These are phyloP conservation scores for Litsea cubeba DNA, from an alignment of 164 flowering plant genomes.

Conservation along the genomic window DNA sequence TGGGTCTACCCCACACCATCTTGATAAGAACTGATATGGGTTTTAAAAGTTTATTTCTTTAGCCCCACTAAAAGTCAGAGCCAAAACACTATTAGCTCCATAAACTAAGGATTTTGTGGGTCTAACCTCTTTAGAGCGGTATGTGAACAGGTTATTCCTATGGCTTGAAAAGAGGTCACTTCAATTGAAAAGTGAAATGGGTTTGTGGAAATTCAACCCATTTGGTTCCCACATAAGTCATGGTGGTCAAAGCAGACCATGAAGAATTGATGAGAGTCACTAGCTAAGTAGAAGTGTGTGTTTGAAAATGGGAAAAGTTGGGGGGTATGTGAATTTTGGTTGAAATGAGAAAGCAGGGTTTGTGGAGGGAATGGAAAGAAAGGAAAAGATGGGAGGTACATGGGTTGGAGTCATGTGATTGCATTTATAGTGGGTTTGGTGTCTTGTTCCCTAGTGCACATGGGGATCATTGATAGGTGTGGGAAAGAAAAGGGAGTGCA, in stretches of 20 bases:
- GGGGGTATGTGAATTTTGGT: background rate
- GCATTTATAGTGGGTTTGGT: conserved; percentile 31
- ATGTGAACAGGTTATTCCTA: background rate
- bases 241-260: background rate
- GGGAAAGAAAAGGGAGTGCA: conserved; percentile 19
- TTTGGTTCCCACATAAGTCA: background rate
- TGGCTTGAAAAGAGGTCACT: background rate
- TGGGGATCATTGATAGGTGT: conserved; percentile 26
- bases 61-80: background rate
- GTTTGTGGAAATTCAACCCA: background rate
- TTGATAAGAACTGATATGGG: background rate
- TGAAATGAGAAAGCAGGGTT: background rate
- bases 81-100: background rate
- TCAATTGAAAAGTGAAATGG: background rate
- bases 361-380: background rate
- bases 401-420: conserved; percentile 25
- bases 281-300: background rate
- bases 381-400: background rate
- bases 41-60: background rate
- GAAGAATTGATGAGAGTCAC: background rate
- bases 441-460: conserved; percentile 32
- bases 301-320: background rate
- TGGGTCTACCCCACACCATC: background rate
- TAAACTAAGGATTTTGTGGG: background rate
- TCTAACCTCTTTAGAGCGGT: background rate